These are phyloP conservation scores for Caryopteris hybrid DNA, from an alignment of 305 asterid genomes.

Conservation along the genomic window DNA sequence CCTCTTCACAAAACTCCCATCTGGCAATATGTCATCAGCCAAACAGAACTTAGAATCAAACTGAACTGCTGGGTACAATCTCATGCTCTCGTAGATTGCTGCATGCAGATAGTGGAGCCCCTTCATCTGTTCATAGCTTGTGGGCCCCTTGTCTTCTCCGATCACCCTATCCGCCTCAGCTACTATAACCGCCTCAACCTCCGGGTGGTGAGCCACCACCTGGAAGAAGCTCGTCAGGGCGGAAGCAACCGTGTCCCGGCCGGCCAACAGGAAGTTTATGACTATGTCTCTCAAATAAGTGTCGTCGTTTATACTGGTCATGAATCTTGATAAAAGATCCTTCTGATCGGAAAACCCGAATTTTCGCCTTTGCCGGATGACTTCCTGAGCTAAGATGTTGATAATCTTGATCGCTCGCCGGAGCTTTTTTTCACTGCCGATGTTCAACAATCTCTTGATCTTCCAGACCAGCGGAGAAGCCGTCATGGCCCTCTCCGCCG, in stretches of 20 bases:
- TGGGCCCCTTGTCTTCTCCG: slow-evolving; percentile 16
- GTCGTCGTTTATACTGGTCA: slow-evolving; percentile 42
- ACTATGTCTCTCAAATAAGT: slow-evolving; percentile 49
- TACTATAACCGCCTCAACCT: slow-evolving; percentile 34
- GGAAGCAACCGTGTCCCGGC: slow-evolving; percentile 61
- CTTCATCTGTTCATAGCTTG: slow-evolving; percentile 25
- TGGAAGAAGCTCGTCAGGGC: slow-evolving; percentile 55
- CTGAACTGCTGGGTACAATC: slow-evolving; percentile 65
- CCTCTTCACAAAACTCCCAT: slow-evolving; percentile 38
- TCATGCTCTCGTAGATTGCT: slow-evolving; percentile 54
- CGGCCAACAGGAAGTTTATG: slow-evolving; percentile 57
- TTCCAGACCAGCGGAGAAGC: slow-evolving; percentile 52
- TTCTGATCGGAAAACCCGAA: slow-evolving; percentile 29
- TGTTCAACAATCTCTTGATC: slow-evolving; percentile 33
- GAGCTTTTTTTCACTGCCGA: slow-evolving; percentile 49
- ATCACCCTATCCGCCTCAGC: slow-evolving; percentile 40
- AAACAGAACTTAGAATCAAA: slow-evolving; percentile 62
- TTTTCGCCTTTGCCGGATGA: slow-evolving; percentile 41
- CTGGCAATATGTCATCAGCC: slow-evolving; percentile 43
- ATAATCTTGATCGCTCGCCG: slow-evolving; percentile 31
- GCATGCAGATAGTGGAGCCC: slow-evolving; percentile 58
- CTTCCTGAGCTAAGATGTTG: slow-evolving; percentile 42
- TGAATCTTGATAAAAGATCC: slow-evolving; percentile 60
- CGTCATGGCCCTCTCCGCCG: slow-evolving; percentile 57
- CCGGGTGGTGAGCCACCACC: slow-evolving; percentile 43